Evolutionary conservation across 2,329 filamentous ascomycete species (phyloP).

Genomic region (Neofusicoccum ribis): DNA sequence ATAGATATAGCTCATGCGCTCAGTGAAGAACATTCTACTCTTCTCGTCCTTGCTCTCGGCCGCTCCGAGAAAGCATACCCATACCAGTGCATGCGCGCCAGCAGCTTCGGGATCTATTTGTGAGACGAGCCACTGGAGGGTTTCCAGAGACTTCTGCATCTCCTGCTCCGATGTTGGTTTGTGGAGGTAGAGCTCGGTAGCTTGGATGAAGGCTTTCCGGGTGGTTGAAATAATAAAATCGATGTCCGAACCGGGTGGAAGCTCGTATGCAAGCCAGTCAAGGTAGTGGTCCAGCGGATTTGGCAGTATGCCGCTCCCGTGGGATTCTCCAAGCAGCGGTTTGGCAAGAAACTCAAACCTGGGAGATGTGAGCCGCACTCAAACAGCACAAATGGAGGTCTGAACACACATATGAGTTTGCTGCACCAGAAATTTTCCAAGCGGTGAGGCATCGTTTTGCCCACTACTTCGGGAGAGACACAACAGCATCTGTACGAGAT

Average conservation of each 20-base stretch:
- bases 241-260: conserved; percentile 3
- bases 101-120: conserved; percentile 20
- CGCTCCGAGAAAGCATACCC: conserved; percentile 27
- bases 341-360: conserved; percentile 26
- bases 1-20: conserved; percentile 25
- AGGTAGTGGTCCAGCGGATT: conserved; percentile 21
- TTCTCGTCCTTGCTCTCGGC: conserved; percentile 22
- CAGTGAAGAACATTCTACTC: conserved; percentile 24
- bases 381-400: background rate
- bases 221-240: conserved; percentile 20
- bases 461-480: conserved; percentile 26
- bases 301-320: conserved; percentile 21
- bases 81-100: conserved; percentile 26
- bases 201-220: conserved; percentile 11
- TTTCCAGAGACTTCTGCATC: background rate
- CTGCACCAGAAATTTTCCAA: conserved; percentile 13
- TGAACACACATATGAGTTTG: conserved; percentile 16
- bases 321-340: conserved; percentile 24
- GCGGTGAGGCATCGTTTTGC: background rate
- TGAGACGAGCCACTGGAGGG: conserved; percentile 15
- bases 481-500: conserved; percentile 40
- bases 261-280: conserved; percentile 22
- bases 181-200: conserved; percentile 13
- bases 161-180: background rate
- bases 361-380: background rate